A percentile compares a stretch with the other conserved stretches of the same genome.
Evolutionary conservation across 2,329 filamentous ascomycete species (phyloP).

Genomic region (Volutella citrinella): DNA sequence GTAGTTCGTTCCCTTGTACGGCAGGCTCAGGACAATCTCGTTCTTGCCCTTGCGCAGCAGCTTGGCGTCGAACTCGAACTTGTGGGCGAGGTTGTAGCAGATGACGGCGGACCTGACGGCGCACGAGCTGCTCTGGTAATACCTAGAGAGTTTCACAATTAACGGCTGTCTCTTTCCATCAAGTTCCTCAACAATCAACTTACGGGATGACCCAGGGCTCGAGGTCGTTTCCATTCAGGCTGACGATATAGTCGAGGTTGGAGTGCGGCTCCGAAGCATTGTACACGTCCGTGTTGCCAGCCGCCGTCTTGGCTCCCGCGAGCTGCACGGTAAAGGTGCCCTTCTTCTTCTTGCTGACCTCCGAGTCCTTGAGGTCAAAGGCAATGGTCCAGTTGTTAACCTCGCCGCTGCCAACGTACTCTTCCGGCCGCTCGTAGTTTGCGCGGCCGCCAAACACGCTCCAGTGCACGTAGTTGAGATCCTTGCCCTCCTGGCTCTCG

Average conservation of each 20-base stretch:
- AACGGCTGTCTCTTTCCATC: neutral
- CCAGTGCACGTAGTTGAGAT: conserved; percentile 66
- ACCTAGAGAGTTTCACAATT: conserved; percentile 11
- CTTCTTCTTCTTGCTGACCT: conserved; percentile 38
- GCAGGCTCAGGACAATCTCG: conserved; percentile 54
- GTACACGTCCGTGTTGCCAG: conserved; percentile 58
- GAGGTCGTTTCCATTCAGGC: conserved; percentile 38
- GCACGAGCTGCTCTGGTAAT: conserved; percentile 44
- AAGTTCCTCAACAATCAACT: conserved; percentile 12
- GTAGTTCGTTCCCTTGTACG: conserved; percentile 56
- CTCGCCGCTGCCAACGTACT: conserved; percentile 39
- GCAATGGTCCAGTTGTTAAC: conserved; percentile 60
- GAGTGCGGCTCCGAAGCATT: conserved; percentile 51
- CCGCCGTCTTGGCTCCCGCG: conserved; percentile 58
- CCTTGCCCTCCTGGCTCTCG: conserved; percentile 42
- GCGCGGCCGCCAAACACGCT: conserved; percentile 57
- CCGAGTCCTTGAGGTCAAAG: conserved; percentile 43
- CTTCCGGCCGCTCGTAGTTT: conserved; percentile 42
- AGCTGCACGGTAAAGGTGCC: conserved; percentile 63
- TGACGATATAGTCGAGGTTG: conserved; percentile 48
- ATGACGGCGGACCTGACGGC: conserved; percentile 57
- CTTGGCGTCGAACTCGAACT: conserved; percentile 53
- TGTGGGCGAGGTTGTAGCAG: conserved; percentile 60
- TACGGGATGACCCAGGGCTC: conserved; percentile 57
- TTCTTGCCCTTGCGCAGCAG: conserved; percentile 52